Evolutionary conservation across 331 rosid species (phyloP).

Genomic region (Pyrus hybrid): DNA sequence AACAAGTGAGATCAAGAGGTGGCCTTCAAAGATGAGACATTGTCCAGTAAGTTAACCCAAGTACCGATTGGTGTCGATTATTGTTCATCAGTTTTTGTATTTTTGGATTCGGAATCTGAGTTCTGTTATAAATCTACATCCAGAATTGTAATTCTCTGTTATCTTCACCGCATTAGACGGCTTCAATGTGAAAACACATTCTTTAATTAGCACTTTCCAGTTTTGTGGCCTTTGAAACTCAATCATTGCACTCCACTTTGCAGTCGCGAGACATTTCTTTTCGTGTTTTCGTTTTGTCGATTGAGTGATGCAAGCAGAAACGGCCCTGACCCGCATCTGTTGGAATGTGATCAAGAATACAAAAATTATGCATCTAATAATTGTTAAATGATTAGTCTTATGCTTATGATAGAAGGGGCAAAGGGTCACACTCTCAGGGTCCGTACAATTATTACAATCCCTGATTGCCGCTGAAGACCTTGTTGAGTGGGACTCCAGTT

Average conservation of each 20-base stretch:
- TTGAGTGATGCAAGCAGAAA: background rate
- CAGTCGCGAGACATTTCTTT: background rate
- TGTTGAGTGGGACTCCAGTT: background rate
- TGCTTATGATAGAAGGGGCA: background rate
- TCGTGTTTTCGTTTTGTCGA: background rate
- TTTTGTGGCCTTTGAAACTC: background rate
- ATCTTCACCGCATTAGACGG: background rate
- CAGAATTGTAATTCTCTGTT: background rate
- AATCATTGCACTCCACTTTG: background rate
- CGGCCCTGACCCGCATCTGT: background rate
- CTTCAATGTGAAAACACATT: background rate
- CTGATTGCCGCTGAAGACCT: background rate
- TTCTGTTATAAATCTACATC: background rate
- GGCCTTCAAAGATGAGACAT: background rate
- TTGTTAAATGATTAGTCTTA: background rate
- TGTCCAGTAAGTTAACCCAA: background rate
- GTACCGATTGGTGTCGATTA: background rate
- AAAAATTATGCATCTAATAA: background rate
- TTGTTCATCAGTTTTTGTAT: background rate
- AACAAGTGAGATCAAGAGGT: slow-evolving; percentile 1
- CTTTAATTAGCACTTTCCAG: background rate
- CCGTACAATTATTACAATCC: background rate
- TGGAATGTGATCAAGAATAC: background rate
- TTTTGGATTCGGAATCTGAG: background rate
- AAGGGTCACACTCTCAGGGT: background rate